Evolutionary conservation across 1,284 basidiomycete species (phyloP).

Genomic region (Pisolithus thermaeus): DNA sequence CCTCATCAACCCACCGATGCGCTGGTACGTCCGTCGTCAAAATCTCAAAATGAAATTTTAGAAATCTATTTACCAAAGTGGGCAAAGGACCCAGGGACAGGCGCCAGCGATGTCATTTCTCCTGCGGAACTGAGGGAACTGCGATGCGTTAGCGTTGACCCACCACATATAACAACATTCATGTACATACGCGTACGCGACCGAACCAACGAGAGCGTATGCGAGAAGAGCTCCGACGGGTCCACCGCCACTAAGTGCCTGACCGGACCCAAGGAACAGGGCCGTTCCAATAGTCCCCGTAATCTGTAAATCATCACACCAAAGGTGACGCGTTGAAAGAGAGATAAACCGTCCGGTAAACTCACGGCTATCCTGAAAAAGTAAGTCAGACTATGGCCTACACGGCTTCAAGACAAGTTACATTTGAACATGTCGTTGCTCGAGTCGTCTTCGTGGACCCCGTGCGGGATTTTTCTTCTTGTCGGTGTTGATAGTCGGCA

Average conservation of each 20-base stretch:
- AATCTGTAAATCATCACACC: constrained; percentile 36
- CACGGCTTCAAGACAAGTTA: background rate
- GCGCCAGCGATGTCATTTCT: constrained; percentile 69
- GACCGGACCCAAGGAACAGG: constrained; percentile 75
- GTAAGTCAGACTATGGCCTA: constrained; percentile 42
- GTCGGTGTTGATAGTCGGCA: background rate
- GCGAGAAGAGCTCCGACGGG: constrained; percentile 57
- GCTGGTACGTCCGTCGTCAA: constrained; percentile 4
- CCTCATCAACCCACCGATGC: constrained; percentile 30
- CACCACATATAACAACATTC: background rate
- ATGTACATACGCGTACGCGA: constrained; percentile 49
- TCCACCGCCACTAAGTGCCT: constrained; percentile 47
- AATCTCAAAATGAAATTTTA: background rate
- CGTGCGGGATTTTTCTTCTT: too few relatives aligned
- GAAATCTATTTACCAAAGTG: constrained; percentile 42
- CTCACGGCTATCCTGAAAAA: too few relatives aligned
- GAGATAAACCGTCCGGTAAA: background rate
- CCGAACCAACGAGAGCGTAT: constrained; percentile 53
- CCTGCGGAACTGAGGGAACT: constrained; percentile 57
- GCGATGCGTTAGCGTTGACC: background rate
- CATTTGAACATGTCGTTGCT: background rate
- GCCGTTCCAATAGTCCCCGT: constrained; percentile 72
- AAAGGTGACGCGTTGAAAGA: too few relatives aligned
- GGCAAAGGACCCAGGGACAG: constrained; percentile 66
- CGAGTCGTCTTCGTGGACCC: background rate